These are phyloP conservation scores for Cytospora mali DNA, from an alignment of 2,329 filamentous ascomycete species.

Conservation along the genomic window DNA sequence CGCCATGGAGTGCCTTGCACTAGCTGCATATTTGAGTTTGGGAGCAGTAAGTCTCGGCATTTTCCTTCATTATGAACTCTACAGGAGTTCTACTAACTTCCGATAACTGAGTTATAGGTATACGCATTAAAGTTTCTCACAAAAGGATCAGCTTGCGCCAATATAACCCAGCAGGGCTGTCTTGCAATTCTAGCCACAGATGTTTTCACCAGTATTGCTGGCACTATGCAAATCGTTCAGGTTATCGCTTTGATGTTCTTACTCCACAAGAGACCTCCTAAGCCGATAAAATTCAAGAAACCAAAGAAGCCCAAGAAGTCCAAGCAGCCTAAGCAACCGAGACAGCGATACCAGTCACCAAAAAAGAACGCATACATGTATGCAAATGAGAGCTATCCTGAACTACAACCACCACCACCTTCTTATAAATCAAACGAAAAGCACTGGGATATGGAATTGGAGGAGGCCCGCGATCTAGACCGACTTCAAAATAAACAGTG, in stretches of 20 bases:
- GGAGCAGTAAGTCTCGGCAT: not conserved
- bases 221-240: not conserved
- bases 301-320: not conserved
- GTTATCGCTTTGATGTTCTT: not conserved
- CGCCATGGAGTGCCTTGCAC: not conserved
- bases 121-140: not conserved
- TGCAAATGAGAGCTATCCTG: not conserved
- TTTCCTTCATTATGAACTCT: not conserved
- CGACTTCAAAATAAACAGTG: not conserved
- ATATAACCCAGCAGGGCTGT: not conserved
- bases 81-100: not conserved
- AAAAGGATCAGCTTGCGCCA: not conserved
- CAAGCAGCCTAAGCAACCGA: not conserved
- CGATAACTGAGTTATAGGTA: not conserved
- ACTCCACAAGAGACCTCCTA: not conserved
- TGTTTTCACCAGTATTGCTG: not conserved
- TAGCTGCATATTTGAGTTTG: not conserved
- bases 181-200: not conserved
- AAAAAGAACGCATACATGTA: not conserved
- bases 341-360: not conserved
- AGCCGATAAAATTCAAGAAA: not conserved
- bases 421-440: not conserved
- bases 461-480: not conserved
- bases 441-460: not conserved
- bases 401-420: not conserved